Conservation (phyloP, 1,284 basidiomycete genomes). For the Ceratobasidium papillatum region DNA sequence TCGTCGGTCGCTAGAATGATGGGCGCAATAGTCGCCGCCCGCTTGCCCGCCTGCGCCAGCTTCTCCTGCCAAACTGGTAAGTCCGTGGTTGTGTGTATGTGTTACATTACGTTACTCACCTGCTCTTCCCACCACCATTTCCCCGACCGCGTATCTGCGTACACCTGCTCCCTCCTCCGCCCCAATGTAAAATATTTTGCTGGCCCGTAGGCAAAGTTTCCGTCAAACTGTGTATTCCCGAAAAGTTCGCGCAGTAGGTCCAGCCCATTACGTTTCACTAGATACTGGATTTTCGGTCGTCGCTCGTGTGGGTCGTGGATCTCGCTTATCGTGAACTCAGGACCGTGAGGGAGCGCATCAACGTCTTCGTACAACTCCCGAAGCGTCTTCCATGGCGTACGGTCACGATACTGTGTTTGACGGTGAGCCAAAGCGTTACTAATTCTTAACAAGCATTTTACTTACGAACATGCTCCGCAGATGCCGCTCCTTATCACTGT, state of each 20-base stretch:
- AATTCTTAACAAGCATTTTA: neutral
- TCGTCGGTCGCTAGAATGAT: slow-evolving; percentile 38
- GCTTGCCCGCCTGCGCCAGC: neutral
- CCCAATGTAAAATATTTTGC: neutral
- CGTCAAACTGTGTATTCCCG: neutral
- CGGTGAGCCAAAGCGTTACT: neutral
- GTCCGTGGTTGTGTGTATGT: neutral
- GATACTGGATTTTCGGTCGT: neutral
- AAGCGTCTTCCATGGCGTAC: neutral
- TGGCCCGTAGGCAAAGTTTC: neutral
- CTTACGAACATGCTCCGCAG: slow-evolving; percentile 13
- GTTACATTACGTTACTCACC: neutral
- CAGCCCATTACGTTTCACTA: neutral
- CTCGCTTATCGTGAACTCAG: neutral
- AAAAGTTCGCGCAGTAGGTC: neutral
- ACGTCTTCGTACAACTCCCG: neutral
- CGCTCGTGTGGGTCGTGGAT: neutral
- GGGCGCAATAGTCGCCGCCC: neutral
- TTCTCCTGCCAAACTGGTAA: neutral
- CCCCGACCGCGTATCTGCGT: neutral
- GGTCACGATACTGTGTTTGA: neutral
- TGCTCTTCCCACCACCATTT: slow-evolving; percentile 17
- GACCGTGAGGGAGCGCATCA: neutral
- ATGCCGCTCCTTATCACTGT: slow-evolving; percentile 8
- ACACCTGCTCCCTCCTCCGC: neutral